phyloP scores from a whole-genome alignment of 129 eudicot genomes.

The Lactuca sativa region DNA sequence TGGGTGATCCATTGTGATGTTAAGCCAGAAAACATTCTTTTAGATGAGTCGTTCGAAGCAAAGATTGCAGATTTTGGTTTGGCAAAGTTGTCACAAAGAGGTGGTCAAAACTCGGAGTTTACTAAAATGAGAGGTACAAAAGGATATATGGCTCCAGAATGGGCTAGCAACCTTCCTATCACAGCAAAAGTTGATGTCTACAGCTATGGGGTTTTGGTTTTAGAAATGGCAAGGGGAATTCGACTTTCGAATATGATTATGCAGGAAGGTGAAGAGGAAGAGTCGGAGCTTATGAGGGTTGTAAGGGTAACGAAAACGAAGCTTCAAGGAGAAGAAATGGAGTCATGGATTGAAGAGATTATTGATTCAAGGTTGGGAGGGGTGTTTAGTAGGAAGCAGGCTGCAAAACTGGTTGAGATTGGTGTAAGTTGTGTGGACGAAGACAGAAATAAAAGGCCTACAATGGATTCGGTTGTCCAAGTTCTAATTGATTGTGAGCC shows the following conservation, averaged over 20 bases:
- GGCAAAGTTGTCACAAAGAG: constrained; percentile 49
- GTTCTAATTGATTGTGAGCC: constrained; percentile 37
- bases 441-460: constrained; percentile 50
- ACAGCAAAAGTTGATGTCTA: constrained; percentile 63
- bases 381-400: constrained; percentile 42
- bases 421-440: constrained; percentile 48
- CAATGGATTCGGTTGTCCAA: constrained; percentile 48
- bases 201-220: constrained; percentile 51
- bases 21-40: constrained; percentile 17
- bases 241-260: constrained; percentile 28
- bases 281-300: constrained; percentile 30
- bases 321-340: constrained; percentile 13
- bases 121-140: constrained; percentile 51
- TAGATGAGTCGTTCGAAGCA: constrained; percentile 38
- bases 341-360: constrained; percentile 36
- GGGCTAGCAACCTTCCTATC: constrained; percentile 42
- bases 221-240: constrained; percentile 56
- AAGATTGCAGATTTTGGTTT: constrained; percentile 61
- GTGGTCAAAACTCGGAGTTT: constrained; percentile 29
- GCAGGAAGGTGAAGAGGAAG: constrained; percentile 27
- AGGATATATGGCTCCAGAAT: constrained; percentile 69
- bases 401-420: constrained; percentile 27
- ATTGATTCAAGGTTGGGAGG: constrained; percentile 55
- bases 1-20: background rate
- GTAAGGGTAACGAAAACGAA: constrained; percentile 25